Percentiles rank a stretch among this genome's conserved stretches.
These are phyloP conservation scores for Purshia tridentata DNA, from an alignment of 306 rosid genomes.

Conservation along the genomic window DNA sequence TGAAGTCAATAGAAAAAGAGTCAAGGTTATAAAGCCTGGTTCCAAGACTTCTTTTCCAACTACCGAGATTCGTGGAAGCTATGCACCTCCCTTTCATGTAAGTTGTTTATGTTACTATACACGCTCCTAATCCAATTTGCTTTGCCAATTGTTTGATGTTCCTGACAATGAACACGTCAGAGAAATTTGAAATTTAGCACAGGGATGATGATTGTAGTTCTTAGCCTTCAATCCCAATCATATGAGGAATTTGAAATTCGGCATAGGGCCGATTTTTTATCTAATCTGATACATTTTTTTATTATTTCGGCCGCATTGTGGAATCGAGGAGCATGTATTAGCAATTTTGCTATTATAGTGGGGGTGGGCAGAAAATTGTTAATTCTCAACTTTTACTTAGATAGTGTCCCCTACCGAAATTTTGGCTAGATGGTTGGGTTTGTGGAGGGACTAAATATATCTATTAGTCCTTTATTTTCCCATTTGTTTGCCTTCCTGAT, in stretches of 20 bases:
- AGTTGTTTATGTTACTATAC: constrained; percentile 41
- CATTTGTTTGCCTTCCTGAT: neutral
- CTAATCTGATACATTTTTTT: too few species aligned
- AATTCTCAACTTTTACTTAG: too few species aligned
- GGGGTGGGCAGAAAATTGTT: too few species aligned
- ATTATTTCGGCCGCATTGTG: too few species aligned
- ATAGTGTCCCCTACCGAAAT: too few species aligned
- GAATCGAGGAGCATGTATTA: too few species aligned
- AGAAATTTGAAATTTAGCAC: too few species aligned
- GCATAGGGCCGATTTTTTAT: too few species aligned
- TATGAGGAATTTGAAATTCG: too few species aligned
- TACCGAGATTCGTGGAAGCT: constrained; percentile 90
- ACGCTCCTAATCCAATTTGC: neutral
- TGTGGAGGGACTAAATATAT: neutral
- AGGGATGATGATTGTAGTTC: neutral
- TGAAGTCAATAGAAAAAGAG: constrained; percentile 80
- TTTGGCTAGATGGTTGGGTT: neutral
- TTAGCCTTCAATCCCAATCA: neutral
- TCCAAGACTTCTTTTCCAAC: constrained; percentile 89
- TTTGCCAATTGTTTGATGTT: neutral
- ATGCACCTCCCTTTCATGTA: constrained; percentile 96
- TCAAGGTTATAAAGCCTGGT: constrained; percentile 94
- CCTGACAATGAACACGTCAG: neutral
- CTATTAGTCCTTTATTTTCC: neutral
- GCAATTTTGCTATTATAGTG: too few species aligned